These are phyloP conservation scores for Saccharomyces hybrid DNA, from an alignment of 1,139 yeast species.

Conservation along the genomic window DNA sequence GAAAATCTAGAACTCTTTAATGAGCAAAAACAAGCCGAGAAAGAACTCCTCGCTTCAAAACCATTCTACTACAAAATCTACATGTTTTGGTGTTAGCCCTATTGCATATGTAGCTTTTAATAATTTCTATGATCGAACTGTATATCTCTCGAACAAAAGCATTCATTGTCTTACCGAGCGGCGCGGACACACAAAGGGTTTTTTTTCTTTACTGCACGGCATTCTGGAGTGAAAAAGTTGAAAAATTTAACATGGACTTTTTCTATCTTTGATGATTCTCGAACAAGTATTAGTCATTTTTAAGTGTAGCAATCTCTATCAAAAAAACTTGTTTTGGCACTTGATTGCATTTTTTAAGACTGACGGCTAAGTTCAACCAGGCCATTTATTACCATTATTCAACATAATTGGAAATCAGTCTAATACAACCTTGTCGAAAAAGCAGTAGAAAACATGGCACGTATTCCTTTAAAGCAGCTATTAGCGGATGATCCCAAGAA, in stretches of 20 bases:
- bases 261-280: background rate
- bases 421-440: background rate
- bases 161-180: background rate
- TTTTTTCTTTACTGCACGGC: background rate
- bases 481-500: conserved; percentile 7
- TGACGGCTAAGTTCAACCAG: background rate
- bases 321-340: background rate
- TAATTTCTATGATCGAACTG: background rate
- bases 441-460: background rate
- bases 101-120: background rate
- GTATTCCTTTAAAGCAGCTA: background rate
- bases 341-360: background rate
- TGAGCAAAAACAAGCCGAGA: conserved; percentile 49
- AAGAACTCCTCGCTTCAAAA: conserved; percentile 13
- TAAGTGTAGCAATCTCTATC: background rate
- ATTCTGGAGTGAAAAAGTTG: background rate
- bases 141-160: background rate
- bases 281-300: background rate
- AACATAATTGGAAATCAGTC: background rate
- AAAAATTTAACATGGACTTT: background rate
- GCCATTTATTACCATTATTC: background rate
- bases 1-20: conserved; percentile 57
- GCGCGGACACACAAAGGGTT: background rate
- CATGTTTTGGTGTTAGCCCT: conserved; percentile 12
- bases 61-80: conserved; percentile 12